Percentiles rank a stretch among this genome's conserved stretches.
These are phyloP conservation scores for Plasmodium vinckei DNA, from an alignment of 169 alveolate genomes.

Conservation along the genomic window DNA sequence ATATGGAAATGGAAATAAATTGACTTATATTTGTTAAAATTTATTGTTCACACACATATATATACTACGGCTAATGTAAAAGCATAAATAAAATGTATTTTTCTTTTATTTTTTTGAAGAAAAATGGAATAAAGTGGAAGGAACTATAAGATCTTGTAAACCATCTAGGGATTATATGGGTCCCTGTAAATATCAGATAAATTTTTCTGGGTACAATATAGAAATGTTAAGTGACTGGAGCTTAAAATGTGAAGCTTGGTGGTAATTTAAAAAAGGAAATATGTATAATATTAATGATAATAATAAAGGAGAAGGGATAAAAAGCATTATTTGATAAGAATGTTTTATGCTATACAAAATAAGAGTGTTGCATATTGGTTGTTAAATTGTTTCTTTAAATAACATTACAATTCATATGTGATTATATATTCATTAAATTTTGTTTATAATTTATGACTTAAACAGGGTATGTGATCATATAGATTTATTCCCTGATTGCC, in stretches of 20 bases:
- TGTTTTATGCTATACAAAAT: background rate
- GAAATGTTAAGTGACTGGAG: constrained; percentile 74
- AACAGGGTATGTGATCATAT: constrained; percentile 60
- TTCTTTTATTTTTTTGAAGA: constrained; percentile 22
- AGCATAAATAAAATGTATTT: background rate
- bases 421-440: constrained; percentile 10
- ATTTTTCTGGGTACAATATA: constrained; percentile 58
- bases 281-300: no score
- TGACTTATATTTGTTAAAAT: constrained; percentile 46
- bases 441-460: constrained; percentile 3
- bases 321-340: background rate
- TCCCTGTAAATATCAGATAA: constrained; percentile 53
- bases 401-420: background rate
- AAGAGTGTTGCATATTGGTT: background rate
- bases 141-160: constrained; percentile 55
- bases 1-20: constrained; percentile 56
- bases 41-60: background rate
- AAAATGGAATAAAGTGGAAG: constrained; percentile 62
- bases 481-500: constrained; percentile 39
- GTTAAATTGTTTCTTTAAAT: background rate
- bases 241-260: constrained; percentile 74
- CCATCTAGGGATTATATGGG: constrained; percentile 52
- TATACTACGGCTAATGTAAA: background rate
- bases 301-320: background rate
- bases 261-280: constrained; percentile 24